A percentile compares a stretch with the other conserved stretches of the same genome.
Evolutionary conservation across 495 filamentous ascomycete genomes (phyloP).

Genomic region (Podospora appendiculata): DNA sequence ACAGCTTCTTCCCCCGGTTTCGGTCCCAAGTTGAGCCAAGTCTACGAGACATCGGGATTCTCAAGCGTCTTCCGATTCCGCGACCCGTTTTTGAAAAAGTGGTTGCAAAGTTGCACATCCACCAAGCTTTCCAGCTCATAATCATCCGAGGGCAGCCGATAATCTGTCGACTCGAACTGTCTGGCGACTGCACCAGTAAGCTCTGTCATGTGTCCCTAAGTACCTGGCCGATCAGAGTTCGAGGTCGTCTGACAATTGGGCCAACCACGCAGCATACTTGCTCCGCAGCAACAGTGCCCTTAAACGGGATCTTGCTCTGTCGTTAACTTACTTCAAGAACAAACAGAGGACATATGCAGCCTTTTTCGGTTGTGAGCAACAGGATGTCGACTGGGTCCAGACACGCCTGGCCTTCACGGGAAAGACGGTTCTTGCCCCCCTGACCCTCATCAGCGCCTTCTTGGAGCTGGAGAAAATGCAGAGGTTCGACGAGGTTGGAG

Average conservation of each 20-base stretch:
- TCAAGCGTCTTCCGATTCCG: neutral
- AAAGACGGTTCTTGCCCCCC: neutral
- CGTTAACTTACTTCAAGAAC: neutral
- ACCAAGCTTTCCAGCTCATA: neutral
- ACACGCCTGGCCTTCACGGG: neutral
- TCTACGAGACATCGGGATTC: neutral
- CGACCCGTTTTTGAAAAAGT: neutral
- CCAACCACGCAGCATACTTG: neutral
- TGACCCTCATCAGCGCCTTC: neutral
- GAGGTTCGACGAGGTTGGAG: constrained; percentile 4
- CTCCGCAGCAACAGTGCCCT: neutral
- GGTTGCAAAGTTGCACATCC: neutral
- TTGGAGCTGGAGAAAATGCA: neutral
- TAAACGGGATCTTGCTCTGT: neutral
- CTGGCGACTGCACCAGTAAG: neutral
- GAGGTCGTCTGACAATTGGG: neutral
- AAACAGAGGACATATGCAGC: neutral
- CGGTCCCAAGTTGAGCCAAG: neutral
- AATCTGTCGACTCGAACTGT: neutral
- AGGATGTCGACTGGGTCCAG: neutral
- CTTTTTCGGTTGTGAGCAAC: neutral
- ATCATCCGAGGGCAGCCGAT: neutral
- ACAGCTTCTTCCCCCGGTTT: neutral
- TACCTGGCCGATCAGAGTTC: neutral
- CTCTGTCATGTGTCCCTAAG: neutral